Percentiles rank a stretch among this genome's conserved stretches.
Evolutionary conservation across 176 grass and related monocot genomes (phyloP).

Genomic region (Musa troglodytarum): DNA sequence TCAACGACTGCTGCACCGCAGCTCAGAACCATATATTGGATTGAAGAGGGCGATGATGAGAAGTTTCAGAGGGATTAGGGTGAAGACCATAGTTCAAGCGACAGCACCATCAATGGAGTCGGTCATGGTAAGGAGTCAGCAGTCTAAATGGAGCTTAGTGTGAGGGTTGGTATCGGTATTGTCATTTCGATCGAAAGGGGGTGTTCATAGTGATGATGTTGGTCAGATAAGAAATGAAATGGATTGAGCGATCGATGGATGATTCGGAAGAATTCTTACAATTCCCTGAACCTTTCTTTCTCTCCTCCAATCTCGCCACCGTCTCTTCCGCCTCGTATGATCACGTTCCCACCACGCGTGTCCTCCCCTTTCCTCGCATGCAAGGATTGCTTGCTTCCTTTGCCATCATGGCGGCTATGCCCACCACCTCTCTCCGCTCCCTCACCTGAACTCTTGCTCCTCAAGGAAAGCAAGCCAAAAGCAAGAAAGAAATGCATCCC

Average conservation of each 20-base stretch:
- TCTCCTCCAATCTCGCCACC: background rate
- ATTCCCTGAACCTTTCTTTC: background rate
- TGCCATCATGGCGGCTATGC: background rate
- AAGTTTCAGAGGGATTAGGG: too few relatives aligned
- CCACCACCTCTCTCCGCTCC: background rate
- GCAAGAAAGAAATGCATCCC: slow-evolving; percentile 14
- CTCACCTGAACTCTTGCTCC: slow-evolving; percentile 18
- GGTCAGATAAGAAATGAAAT: too few relatives aligned
- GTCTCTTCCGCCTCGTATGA: background rate
- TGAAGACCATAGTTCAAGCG: too few relatives aligned
- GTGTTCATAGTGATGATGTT: too few relatives aligned
- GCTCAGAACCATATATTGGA: background rate
- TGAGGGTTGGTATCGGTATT: too few relatives aligned
- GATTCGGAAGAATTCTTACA: too few relatives aligned
- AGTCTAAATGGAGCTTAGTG: too few relatives aligned
- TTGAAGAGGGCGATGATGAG: background rate
- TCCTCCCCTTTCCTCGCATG: background rate
- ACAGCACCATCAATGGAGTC: too few relatives aligned
- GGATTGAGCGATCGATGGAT: too few relatives aligned
- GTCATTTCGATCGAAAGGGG: too few relatives aligned
- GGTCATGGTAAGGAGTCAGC: too few relatives aligned
- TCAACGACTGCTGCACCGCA: slow-evolving; percentile 18
- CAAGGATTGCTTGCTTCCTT: background rate
- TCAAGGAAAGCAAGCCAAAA: slow-evolving; percentile 30
- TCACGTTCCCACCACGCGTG: background rate